Conservation (phyloP, 148 eudicot genomes). For the Camellia sinensis region DNA sequence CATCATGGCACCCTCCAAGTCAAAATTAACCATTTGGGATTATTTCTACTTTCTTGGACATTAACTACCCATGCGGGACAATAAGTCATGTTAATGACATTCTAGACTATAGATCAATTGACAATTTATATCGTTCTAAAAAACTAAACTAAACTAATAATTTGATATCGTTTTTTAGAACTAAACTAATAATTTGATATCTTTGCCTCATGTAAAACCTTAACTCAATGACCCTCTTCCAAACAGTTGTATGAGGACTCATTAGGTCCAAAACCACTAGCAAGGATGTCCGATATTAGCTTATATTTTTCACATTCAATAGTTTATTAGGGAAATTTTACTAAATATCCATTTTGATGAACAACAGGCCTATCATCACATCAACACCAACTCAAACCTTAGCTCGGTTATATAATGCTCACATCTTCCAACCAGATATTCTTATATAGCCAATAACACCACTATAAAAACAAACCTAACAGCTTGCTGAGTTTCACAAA, state of each 20-base stretch:
- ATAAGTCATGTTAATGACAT: neutral
- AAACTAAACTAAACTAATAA: too few species aligned
- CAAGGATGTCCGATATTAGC: neutral
- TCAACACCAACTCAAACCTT: neutral
- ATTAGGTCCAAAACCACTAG: neutral
- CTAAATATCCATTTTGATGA: neutral
- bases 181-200: neutral
- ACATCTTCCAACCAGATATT: neutral
- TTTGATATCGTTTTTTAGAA: neutral
- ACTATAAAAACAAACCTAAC: neutral
- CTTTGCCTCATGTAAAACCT: neutral
- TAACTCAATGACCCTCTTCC: neutral
- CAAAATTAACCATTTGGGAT: conserved; percentile 1
- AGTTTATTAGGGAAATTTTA: neutral
- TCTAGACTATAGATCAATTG: neutral
- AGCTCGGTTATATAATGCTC: neutral
- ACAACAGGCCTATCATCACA: neutral
- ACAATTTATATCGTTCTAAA: neutral
- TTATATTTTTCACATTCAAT: neutral
- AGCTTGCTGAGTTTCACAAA: neutral
- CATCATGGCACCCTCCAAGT: neutral
- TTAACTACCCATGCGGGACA: neutral
- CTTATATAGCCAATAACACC: neutral
- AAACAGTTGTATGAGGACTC: neutral
- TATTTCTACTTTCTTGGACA: neutral